Percentiles rank a stretch among this genome's conserved stretches.
phyloP scores from a whole-genome alignment of 768 basidiomycete genomes.

The Russula sp. region DNA sequence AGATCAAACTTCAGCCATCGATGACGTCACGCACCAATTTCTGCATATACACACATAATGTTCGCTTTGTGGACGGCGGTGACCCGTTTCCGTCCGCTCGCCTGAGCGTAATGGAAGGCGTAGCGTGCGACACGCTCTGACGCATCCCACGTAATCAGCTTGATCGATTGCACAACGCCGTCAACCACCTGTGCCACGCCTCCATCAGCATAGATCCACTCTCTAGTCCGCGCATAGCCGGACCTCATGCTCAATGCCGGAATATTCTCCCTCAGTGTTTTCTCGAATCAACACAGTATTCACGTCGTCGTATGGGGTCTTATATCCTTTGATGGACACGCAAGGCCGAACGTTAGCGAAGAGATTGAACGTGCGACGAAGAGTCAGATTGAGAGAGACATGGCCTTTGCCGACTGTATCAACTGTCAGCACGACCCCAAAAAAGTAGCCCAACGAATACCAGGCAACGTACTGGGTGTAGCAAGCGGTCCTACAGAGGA shows the following conservation, averaged over 20 bases:
- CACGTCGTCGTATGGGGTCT: conserved; percentile 97
- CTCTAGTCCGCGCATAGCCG: conserved; percentile 10
- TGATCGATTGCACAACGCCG: conserved; percentile 98
- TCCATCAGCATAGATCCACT: conserved; percentile 13
- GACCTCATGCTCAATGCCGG: conserved; percentile 98
- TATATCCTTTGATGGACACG: conserved; percentile 90
- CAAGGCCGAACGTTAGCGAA: conserved; percentile 99
- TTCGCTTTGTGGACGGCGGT: conserved; percentile 99
- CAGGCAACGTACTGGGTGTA: conserved; percentile 74
- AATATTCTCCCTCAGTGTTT: conserved; percentile 99
- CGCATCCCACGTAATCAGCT: conserved; percentile 98
- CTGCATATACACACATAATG: conserved; percentile 66
- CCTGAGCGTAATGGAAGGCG: conserved; percentile 95
- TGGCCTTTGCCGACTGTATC: conserved; percentile 94
- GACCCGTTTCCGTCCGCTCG: conserved; percentile 80
- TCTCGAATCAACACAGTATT: conserved; percentile 98
- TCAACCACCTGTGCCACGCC: conserved; percentile 64
- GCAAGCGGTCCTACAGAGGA: conserved; percentile 77
- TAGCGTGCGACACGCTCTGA: conserved; percentile 98
- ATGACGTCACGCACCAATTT: conserved; percentile 6
- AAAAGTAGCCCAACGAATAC: neutral
- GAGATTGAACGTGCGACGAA: conserved; percentile 94
- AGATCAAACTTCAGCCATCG: neutral
- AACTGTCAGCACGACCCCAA: conserved; percentile 11
- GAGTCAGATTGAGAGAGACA: conserved; percentile 94